Evolutionary conservation across 495 filamentous ascomycete species (phyloP).

Genomic region (Podospora appendiculata): DNA sequence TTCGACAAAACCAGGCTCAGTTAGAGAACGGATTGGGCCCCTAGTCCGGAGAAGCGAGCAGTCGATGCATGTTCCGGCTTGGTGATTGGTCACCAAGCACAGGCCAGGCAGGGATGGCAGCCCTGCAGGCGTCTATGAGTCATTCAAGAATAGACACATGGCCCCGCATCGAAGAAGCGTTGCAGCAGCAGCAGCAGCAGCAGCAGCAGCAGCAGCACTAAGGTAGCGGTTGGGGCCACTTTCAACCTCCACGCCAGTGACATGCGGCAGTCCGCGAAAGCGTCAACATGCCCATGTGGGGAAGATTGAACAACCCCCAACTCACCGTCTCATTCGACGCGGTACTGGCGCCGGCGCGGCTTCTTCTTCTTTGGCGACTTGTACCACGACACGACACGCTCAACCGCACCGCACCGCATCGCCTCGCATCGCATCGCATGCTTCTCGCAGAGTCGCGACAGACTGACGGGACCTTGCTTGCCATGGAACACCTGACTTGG

Average conservation of each 20-base stretch:
- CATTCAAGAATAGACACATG: slow-evolving; percentile 22
- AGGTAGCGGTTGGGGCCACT: too few species aligned
- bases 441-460: background rate
- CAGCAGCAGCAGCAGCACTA: too few species aligned
- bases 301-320: background rate
- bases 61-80: slow-evolving; percentile 7
- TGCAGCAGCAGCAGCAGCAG: background rate
- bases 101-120: slow-evolving; percentile 12
- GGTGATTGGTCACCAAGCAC: slow-evolving; percentile 14
- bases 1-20: background rate
- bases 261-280: background rate
- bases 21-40: slow-evolving; percentile 3
- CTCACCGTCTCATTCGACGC: background rate
- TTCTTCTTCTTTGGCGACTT: background rate
- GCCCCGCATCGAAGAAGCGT: slow-evolving; percentile 6
- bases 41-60: slow-evolving; percentile 16
- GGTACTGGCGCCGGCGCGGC: background rate
- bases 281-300: background rate
- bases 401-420: background rate
- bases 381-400: background rate
- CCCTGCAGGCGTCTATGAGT: slow-evolving; percentile 25
- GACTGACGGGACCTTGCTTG: too few species aligned
- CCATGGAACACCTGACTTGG: too few species aligned
- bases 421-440: background rate
- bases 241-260: background rate